Conservation (phyloP, 352 stramenopile genomes). For the Phytophthora syringae region DNA sequence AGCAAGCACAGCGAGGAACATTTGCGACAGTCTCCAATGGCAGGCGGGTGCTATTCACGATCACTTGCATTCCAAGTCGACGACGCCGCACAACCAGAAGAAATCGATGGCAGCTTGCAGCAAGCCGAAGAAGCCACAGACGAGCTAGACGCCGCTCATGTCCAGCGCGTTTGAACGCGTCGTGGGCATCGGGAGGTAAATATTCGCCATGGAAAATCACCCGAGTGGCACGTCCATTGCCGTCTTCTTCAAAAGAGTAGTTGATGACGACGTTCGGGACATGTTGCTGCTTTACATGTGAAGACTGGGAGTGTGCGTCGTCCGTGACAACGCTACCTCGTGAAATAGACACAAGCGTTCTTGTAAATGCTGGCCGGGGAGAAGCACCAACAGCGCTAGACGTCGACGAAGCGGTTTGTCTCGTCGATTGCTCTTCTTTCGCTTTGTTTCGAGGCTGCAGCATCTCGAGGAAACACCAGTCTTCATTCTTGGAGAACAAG, state of each 20-base stretch:
- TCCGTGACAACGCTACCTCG: conserved; percentile 24
- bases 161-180: conserved; percentile 31
- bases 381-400: conserved; percentile 13
- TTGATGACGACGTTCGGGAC: conserved; percentile 52
- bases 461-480: conserved; percentile 56
- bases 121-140: conserved; percentile 37
- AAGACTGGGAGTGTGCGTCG: conserved; percentile 1
- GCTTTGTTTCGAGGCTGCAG: conserved; percentile 33
- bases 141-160: conserved; percentile 37
- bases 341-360: conserved; percentile 40
- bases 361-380: conserved; percentile 31
- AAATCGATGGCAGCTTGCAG: conserved; percentile 45
- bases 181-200: conserved; percentile 25
- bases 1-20: conserved; percentile 46
- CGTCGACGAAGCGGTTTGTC: conserved; percentile 26
- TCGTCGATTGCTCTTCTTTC: conserved; percentile 32
- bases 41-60: conserved; percentile 38
- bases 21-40: conserved; percentile 33
- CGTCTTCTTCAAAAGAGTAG: conserved; percentile 52
- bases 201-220: conserved; percentile 55
- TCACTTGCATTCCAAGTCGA: conserved; percentile 57
- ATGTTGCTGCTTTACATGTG: conserved; percentile 24
- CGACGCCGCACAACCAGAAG: conserved; percentile 48
- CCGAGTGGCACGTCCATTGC: conserved; percentile 35
- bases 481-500: conserved; percentile 45